These are phyloP conservation scores for Aspergillus floridensis DNA, from an alignment of 2,329 filamentous ascomycete genomes.

Conservation along the genomic window DNA sequence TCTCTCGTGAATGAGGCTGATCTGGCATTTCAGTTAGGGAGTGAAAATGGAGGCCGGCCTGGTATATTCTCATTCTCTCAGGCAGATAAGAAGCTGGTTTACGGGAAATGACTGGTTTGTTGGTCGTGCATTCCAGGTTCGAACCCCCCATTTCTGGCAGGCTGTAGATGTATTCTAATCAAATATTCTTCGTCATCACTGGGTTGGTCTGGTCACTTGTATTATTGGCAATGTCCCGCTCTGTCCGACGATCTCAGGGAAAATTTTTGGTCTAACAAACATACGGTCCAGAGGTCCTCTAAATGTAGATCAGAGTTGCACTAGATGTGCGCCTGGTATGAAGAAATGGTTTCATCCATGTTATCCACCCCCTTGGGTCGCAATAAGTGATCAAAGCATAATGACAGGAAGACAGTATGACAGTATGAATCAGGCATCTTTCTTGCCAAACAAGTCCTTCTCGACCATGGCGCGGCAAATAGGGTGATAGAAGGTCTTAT, in stretches of 20 bases:
- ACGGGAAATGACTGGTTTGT: constrained; percentile 18
- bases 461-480: constrained; percentile 84
- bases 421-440: constrained; percentile 16
- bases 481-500: constrained; percentile 91
- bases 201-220: not conserved
- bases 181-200: not conserved
- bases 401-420: not conserved
- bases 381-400: not conserved
- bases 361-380: too few relatives aligned
- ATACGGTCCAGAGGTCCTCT: too few relatives aligned
- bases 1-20: constrained; percentile 54
- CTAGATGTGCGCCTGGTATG: too few relatives aligned
- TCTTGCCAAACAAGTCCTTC: constrained; percentile 67
- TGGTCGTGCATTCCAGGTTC: not conserved
- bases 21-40: constrained; percentile 51
- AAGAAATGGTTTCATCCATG: too few relatives aligned
- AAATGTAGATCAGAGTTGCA: too few relatives aligned
- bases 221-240: too few relatives aligned
- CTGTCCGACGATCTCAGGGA: too few relatives aligned
- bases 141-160: not conserved
- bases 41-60: constrained; percentile 35
- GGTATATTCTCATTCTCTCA: constrained; percentile 35
- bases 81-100: constrained; percentile 40
- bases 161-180: too few relatives aligned
- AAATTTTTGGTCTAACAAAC: too few relatives aligned